Evolutionary conservation across 345 rosid species (phyloP).

Genomic region (Hibiscus syriacus): DNA sequence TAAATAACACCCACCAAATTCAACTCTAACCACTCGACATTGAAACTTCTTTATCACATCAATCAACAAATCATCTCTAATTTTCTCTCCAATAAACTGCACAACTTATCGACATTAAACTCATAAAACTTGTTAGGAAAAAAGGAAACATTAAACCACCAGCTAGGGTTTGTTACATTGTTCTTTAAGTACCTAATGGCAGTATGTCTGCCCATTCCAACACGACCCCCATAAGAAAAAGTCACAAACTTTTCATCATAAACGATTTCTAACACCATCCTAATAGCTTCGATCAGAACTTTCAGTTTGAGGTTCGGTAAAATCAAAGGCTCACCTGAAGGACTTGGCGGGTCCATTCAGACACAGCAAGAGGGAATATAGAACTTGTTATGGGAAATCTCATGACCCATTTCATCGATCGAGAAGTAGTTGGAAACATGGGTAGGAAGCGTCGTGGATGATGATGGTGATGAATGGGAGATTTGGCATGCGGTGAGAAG

Average conservation of each 20-base stretch:
- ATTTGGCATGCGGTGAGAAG: slow-evolving; percentile 71
- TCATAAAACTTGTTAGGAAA: slow-evolving; percentile 27
- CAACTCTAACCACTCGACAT: slow-evolving; percentile 43
- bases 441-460: too few relatives aligned
- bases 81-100: slow-evolving; percentile 50
- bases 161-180: slow-evolving; percentile 60
- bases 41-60: slow-evolving; percentile 47
- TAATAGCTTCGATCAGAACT: slow-evolving; percentile 75
- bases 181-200: slow-evolving; percentile 67
- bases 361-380: slow-evolving; percentile 47
- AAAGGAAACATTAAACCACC: slow-evolving; percentile 84
- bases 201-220: too few relatives aligned
- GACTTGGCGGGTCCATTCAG: slow-evolving; percentile 19
- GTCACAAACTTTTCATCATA: slow-evolving; percentile 79
- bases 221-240: slow-evolving; percentile 79
- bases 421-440: too few relatives aligned
- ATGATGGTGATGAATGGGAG: background rate
- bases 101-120: slow-evolving; percentile 42
- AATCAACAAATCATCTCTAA: slow-evolving; percentile 43
- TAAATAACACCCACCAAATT: slow-evolving; percentile 48
- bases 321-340: slow-evolving; percentile 44
- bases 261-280: slow-evolving; percentile 64
- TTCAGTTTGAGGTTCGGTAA: slow-evolving; percentile 70
- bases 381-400: too few relatives aligned
- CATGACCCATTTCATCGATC: too few relatives aligned